These are phyloP conservation scores for Beauveria rudraprayagi DNA, from an alignment of 2,329 filamentous ascomycete genomes.

Conservation along the genomic window DNA sequence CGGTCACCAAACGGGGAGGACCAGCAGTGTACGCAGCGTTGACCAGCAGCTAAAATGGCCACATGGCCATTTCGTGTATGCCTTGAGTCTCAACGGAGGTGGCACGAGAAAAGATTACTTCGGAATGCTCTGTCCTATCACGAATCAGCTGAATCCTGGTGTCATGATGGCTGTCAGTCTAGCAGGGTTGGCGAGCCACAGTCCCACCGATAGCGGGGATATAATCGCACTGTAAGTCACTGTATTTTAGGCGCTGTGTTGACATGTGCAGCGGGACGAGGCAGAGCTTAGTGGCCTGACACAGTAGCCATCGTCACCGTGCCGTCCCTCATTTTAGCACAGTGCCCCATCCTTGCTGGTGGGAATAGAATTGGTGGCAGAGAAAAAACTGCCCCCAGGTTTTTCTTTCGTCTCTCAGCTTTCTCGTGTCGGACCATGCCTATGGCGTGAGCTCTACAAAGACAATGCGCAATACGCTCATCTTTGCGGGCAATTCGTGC, in stretches of 20 bases:
- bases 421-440: slow-evolving; percentile 15
- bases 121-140: background rate
- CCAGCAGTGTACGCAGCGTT: background rate
- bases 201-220: slow-evolving; percentile 5
- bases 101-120: background rate
- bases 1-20: slow-evolving; percentile 5
- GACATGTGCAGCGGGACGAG: background rate
- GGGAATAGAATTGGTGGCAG: background rate
- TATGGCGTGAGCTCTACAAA: slow-evolving; percentile 27
- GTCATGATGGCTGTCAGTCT: background rate
- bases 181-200: background rate
- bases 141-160: background rate
- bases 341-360: background rate
- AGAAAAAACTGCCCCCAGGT: slow-evolving; percentile 3
- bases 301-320: background rate
- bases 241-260: background rate
- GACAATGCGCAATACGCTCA: slow-evolving; percentile 57
- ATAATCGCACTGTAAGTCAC: slow-evolving; percentile 7
- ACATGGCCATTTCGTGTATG: slow-evolving; percentile 14
- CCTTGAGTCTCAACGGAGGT: background rate
- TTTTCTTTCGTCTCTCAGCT: slow-evolving; percentile 18
- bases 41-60: background rate
- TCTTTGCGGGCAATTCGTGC: slow-evolving; percentile 61
- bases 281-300: background rate
- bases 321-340: background rate